These are phyloP conservation scores for Aspergillus kassunensis DNA, from an alignment of 495 filamentous ascomycete genomes.

Conservation along the genomic window DNA sequence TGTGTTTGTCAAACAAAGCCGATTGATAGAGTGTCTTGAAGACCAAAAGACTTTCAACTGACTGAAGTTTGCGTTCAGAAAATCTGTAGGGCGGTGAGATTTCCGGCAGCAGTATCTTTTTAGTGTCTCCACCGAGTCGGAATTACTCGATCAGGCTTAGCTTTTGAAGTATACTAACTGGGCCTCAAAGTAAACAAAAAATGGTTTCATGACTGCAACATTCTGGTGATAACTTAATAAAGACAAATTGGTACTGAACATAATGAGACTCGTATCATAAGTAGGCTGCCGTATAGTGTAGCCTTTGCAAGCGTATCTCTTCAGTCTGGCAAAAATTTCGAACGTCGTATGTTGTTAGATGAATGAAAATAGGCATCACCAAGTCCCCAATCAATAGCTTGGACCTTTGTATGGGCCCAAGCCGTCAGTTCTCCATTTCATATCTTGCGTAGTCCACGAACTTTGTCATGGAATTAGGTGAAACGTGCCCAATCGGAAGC, in stretches of 20 bases:
- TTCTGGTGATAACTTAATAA: background rate
- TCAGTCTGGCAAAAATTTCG: no score
- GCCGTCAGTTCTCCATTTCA: background rate
- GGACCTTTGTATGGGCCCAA: no score
- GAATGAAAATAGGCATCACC: no score
- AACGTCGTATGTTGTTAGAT: no score
- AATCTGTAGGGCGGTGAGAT: conserved; percentile 42
- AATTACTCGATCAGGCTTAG: background rate
- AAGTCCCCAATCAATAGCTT: no score
- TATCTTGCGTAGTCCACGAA: conserved; percentile 24
- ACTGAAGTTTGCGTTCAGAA: conserved; percentile 33
- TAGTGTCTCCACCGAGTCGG: conserved; percentile 8
- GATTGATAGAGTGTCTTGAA: background rate
- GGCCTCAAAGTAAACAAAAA: background rate
- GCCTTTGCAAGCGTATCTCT: no score
- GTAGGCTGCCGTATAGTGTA: no score
- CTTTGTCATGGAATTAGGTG: conserved; percentile 20
- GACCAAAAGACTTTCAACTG: background rate
- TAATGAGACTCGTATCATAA: no score
- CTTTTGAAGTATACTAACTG: background rate
- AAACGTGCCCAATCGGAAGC: conserved; percentile 30
- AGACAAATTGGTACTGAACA: no score
- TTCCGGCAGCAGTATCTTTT: conserved; percentile 26
- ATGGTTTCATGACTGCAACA: background rate
- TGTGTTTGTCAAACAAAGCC: conserved; percentile 11